Evolutionary conservation across 2,329 filamentous ascomycete species (phyloP).

Genomic region (Bipolaris gigantea): DNA sequence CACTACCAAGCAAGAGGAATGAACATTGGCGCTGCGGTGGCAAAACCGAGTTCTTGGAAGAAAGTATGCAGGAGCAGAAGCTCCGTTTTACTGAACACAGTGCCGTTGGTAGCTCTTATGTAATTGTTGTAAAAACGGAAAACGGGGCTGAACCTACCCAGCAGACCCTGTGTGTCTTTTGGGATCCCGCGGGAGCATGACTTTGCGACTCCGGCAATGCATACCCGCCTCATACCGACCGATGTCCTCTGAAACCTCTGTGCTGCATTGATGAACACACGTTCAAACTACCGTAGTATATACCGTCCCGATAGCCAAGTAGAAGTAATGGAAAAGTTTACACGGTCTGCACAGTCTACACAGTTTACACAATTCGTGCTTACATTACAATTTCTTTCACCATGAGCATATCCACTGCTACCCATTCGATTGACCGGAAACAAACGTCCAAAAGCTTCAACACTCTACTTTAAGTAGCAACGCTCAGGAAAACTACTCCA

Average conservation of each 20-base stretch:
- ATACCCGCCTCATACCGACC: not conserved
- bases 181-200: not conserved
- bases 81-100: too few relatives aligned
- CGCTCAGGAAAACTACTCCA: slow-evolving; percentile 3
- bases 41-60: too few relatives aligned
- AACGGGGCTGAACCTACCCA: too few relatives aligned
- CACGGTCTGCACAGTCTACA: not conserved
- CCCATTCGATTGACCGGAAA: not conserved
- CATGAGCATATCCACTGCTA: slow-evolving; percentile 10
- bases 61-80: too few relatives aligned
- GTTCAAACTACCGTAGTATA: not conserved
- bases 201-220: not conserved
- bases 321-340: not conserved
- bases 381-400: not conserved
- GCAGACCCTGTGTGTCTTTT: too few relatives aligned
- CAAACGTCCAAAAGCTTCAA: not conserved
- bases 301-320: not conserved
- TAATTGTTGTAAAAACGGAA: too few relatives aligned
- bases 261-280: not conserved
- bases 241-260: not conserved
- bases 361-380: not conserved
- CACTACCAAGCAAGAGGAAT: too few relatives aligned
- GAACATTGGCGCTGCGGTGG: too few relatives aligned
- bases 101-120: too few relatives aligned
- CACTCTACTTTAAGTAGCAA: not conserved